phyloP scores from a whole-genome alignment of 805 yeast genomes.

The Limtongia smithiae region DNA sequence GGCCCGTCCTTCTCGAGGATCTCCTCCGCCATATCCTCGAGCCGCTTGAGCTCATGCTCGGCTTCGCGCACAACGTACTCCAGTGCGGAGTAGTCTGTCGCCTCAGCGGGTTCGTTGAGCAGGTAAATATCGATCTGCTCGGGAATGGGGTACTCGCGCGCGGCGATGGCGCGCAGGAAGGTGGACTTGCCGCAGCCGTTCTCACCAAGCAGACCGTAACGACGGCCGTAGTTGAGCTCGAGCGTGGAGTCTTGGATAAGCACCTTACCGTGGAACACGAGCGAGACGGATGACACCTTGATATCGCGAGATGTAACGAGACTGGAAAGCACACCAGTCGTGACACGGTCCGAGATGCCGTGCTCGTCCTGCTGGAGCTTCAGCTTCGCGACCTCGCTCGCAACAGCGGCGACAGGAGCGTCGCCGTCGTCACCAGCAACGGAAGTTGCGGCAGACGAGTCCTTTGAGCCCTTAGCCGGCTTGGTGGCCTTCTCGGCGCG shows the following conservation, averaged over 20 bases:
- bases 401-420: constrained; percentile 46
- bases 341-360: constrained; percentile 94
- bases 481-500: constrained; percentile 70
- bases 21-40: constrained; percentile 89
- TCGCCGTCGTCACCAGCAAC: constrained; percentile 42
- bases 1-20: constrained; percentile 90
- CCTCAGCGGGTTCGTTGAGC: constrained; percentile 96
- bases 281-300: constrained; percentile 78
- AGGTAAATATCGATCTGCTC: constrained; percentile 85
- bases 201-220: constrained; percentile 96
- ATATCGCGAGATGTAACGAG: constrained; percentile 89
- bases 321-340: constrained; percentile 93
- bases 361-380: constrained; percentile 91
- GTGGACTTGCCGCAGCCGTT: constrained; percentile 99
- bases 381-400: constrained; percentile 75
- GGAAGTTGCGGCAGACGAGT: constrained; percentile 25
- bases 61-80: constrained; percentile 98
- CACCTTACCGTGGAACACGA: constrained; percentile 96
- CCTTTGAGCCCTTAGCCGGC: constrained; percentile 37
- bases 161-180: constrained; percentile 86
- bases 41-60: constrained; percentile 81
- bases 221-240: constrained; percentile 94
- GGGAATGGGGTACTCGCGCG: constrained; percentile 94
- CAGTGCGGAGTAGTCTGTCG: constrained; percentile 85
- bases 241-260: constrained; percentile 85